Base-by-base conservation (phyloP, 2,329 filamentous ascomycete species). In the Claviceps sp. region DNA sequence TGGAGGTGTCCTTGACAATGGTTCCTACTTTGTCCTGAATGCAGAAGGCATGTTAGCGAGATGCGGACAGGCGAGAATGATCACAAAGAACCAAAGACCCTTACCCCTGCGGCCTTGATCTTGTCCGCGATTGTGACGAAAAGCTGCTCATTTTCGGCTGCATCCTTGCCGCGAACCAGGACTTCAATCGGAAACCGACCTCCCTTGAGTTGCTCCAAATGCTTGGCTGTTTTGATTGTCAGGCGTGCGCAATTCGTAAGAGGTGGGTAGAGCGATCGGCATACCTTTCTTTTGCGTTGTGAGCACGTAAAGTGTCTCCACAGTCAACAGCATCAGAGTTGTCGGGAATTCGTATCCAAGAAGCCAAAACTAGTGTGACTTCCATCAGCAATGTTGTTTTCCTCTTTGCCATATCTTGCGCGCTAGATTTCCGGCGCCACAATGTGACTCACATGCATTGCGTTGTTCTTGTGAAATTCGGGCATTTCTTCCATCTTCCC, bases 291-390 rank as follows among this genome's bases (percentile, higher is more conserved):
- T 98, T 54, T 88, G 85, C 5, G 93, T 98, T 6, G 93, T 98
- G 58, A 98, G 82, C 54, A 97, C 85, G 70, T 93, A 94, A 61
- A 97, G 76, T 47, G 82, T 82, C 55, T 97, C 93, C 55, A 84
- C 73, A 1, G 91, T 97, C 67, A 98, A 83, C 50, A 98, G 78
- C 75, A 98, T 88, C 57, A 98, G 75, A 0, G 93, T 98, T 41
- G 91, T 90, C 37, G 93, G 93, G 64, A 98, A 98, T 68, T 98
- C 93, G 75, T 98, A 98, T 62, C 93, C 93, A 56, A 98, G 80
- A 52, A 98, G 78, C 94, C 94, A 98, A 70, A 97, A 95, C 90
- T 96, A 67, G 14, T 18, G 44, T 7, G 14, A 58, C 43, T 40
- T 37, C 37, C 30, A 34, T 20, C 40, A 44, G 37, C 40, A 51